These are phyloP conservation scores for Kodamaea fukazawae DNA, from an alignment of 805 yeast species.

Conservation along the genomic window DNA sequence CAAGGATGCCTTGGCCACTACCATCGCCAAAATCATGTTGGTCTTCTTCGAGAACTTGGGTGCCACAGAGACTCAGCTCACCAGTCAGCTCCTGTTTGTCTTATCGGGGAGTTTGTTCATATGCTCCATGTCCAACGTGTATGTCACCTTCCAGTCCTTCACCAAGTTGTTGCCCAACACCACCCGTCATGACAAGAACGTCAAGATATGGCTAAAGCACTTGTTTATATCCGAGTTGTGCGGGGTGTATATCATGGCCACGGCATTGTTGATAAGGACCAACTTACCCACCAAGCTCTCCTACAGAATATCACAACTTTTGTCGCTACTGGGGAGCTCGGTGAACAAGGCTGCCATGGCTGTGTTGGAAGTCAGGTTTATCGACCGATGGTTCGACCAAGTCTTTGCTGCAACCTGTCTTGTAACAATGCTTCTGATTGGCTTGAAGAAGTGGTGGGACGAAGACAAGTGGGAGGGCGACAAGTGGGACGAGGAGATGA, in stretches of 20 bases:
- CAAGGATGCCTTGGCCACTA: constrained; percentile 49
- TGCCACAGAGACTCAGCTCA: constrained; percentile 33
- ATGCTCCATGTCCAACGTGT: constrained; percentile 64
- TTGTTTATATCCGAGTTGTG: constrained; percentile 43
- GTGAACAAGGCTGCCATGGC: constrained; percentile 18
- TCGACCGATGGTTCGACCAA: constrained; percentile 52
- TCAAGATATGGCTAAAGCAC: constrained; percentile 34
- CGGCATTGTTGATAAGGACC: constrained; percentile 48
- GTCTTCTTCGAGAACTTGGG: constrained; percentile 24
- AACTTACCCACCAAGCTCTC: constrained; percentile 47
- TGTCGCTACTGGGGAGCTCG: constrained; percentile 34
- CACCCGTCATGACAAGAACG: constrained; percentile 11
- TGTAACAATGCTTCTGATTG: constrained; percentile 27
- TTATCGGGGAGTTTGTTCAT: constrained; percentile 58
- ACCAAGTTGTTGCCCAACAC: constrained; percentile 20
- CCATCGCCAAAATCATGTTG: constrained; percentile 41
- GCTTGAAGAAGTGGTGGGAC: constrained; percentile 18
- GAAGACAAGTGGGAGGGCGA: constrained; percentile 14
- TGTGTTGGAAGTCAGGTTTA: constrained; percentile 41
- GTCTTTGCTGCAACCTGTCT: constrained; percentile 46
- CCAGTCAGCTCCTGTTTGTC: constrained; percentile 47
- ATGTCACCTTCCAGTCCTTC: constrained; percentile 57
- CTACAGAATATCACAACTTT: constrained; percentile 36
- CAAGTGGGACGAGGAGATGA: constrained; percentile 8
- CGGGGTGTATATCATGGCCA: constrained; percentile 51